A percentile compares a stretch with the other conserved stretches of the same genome.
Conservation (phyloP, 495 filamentous ascomycete species). For the Penicillium silybi region DNA sequence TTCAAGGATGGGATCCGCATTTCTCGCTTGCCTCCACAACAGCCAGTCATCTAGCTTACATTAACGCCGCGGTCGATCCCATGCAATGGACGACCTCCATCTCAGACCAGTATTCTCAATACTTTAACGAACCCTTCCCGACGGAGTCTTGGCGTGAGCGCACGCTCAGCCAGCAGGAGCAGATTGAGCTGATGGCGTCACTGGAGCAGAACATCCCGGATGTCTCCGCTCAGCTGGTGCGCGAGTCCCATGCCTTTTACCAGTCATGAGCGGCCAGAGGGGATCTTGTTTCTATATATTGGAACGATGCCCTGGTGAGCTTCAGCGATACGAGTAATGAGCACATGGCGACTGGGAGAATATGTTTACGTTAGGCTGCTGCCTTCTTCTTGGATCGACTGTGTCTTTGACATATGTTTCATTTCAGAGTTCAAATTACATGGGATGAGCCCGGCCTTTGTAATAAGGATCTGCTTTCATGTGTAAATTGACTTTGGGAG, state of each 20-base stretch:
- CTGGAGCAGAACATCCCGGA: slow-evolving; percentile 59
- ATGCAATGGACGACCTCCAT: slow-evolving; percentile 41
- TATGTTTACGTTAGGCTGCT: slow-evolving; percentile 3
- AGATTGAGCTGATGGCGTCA: slow-evolving; percentile 64
- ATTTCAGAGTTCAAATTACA: neutral
- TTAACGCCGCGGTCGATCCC: slow-evolving; percentile 35
- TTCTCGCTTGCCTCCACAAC: slow-evolving; percentile 43
- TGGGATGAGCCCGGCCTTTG: neutral
- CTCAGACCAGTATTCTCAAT: slow-evolving; percentile 49
- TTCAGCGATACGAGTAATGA: neutral
- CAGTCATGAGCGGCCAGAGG: slow-evolving; percentile 31
- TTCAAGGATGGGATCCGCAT: slow-evolving; percentile 46
- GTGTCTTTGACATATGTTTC: slow-evolving; percentile 12
- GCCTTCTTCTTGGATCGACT: slow-evolving; percentile 6
- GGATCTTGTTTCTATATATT: neutral
- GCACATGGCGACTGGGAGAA: slow-evolving; percentile 4
- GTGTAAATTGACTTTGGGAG: neutral
- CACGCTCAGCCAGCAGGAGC: slow-evolving; percentile 66
- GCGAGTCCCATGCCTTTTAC: slow-evolving; percentile 59
- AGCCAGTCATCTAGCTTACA: slow-evolving; percentile 37
- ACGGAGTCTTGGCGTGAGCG: slow-evolving; percentile 49
- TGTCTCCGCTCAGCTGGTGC: slow-evolving; percentile 45
- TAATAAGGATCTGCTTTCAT: neutral
- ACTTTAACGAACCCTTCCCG: slow-evolving; percentile 44
- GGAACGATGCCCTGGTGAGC: neutral